Base-by-base conservation (phyloP, 1,284 basidiomycete genomes). In the Pterulicium gracile region DNA sequence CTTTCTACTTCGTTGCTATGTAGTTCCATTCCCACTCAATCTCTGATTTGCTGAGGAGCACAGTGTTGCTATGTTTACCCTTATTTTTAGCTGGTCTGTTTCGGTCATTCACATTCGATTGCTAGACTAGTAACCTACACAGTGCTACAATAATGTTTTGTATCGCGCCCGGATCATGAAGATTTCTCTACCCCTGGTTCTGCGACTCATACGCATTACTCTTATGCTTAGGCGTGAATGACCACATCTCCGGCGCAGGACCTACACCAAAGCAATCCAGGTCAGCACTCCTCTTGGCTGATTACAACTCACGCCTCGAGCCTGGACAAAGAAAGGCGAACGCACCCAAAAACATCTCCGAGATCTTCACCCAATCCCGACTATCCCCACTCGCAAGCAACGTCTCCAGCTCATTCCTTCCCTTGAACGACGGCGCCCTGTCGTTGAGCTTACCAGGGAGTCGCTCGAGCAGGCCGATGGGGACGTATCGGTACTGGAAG, bases 401-500 rank as follows among this genome's bases (percentile, higher is more conserved):
- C 1, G 90, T 91, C 69, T 94, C 88, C 19, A 98, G 73, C 49
- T 96, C 89, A 62, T 87, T 81, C 15, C 95, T 73, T 0, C 95
- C 94, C 35, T 72, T 70, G 64, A 88, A 97, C 1, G 85, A 76
- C 0, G 90, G 89, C 0, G 94, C 81, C 12, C 95, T 76, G 51
- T 98, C 94, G 58, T 98, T 98, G 57, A 98, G 79, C 50, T 78
- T 72, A 1, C 73, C 76, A 0, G 94, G 93, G 22, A 94, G 66
- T 0, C 67, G 69, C 62, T 98, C 94, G n/a, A 98, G 75, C 13
- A 98, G 68, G 0, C 95, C 95, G 34, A 96, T 85, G 4, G 95
- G 95, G 27, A 97, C 70, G 62, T 98, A 98, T 18, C 95, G 85
- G 62, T 95, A 86, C 56, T 92, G 91, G 72, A 98, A 98, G 1